phyloP scores from a whole-genome alignment of 768 basidiomycete species.

The Obba rivulosa region DNA sequence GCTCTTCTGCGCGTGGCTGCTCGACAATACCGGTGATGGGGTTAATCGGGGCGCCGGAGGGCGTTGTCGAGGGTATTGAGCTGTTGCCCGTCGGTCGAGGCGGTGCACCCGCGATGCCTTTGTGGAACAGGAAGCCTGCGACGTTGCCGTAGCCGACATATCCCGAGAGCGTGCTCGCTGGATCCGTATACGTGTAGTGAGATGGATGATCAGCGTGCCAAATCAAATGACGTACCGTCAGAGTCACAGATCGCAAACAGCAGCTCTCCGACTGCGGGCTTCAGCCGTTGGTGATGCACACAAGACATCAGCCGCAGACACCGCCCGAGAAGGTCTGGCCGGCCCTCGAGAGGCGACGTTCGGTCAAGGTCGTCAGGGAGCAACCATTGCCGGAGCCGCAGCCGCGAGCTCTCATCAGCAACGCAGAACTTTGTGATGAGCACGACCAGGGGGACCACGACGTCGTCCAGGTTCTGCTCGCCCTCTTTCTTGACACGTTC shows the following conservation, averaged over 20 bases:
- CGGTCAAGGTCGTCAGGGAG: conserved; percentile 81
- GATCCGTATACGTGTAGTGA: not conserved
- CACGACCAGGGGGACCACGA: conserved; percentile 69
- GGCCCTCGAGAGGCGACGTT: conserved; percentile 64
- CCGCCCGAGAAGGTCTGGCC: conserved; percentile 71
- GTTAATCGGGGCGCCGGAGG: conserved; percentile 51
- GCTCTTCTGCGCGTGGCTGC: conserved; percentile 26
- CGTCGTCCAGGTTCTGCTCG: conserved; percentile 67
- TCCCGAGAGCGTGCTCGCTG: conserved; percentile 67
- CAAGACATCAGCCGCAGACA: conserved; percentile 72
- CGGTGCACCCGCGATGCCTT: conserved; percentile 71
- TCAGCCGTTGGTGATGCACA: conserved; percentile 67
- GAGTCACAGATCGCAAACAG: conserved; percentile 79
- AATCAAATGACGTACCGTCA: conserved; percentile 40
- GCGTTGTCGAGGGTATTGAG: conserved; percentile 25
- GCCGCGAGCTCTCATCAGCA: conserved; percentile 53
- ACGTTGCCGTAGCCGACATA: conserved; percentile 94
- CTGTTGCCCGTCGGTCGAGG: conserved; percentile 28
- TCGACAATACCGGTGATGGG: conserved; percentile 81
- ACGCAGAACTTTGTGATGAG: conserved; percentile 68
- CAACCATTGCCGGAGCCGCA: conserved; percentile 59
- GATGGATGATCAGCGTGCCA: not conserved
- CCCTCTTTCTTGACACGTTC: conserved; percentile 43
- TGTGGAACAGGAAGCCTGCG: conserved; percentile 90
- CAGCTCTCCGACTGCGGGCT: conserved; percentile 81